Conservation (phyloP, 1,284 basidiomycete species). For the Apiotrichum brassicae region DNA sequence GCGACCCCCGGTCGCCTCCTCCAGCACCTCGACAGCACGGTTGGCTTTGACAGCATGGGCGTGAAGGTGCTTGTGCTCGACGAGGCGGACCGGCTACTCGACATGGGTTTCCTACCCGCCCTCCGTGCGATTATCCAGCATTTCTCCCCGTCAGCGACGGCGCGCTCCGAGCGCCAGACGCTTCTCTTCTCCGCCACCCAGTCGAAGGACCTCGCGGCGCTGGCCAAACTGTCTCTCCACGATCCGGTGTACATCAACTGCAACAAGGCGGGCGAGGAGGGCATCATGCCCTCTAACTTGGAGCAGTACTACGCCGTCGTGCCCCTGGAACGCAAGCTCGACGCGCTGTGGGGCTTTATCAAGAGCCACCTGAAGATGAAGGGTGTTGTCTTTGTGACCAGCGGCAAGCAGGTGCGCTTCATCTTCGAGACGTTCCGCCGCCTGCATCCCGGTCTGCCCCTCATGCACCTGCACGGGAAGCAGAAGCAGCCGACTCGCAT, state of each 20-base stretch:
- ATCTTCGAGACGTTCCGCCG: slow-evolving; percentile 94
- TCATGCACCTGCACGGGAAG: slow-evolving; percentile 92
- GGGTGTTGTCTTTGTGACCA: slow-evolving; percentile 87
- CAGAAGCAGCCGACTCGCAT: slow-evolving; percentile 90
- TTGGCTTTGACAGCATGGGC: slow-evolving; percentile 86
- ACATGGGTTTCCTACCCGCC: slow-evolving; percentile 90
- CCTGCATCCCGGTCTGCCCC: slow-evolving; percentile 83
- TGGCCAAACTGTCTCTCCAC: slow-evolving; percentile 82
- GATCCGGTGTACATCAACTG: slow-evolving; percentile 73
- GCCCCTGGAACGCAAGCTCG: slow-evolving; percentile 79
- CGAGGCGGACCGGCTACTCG: slow-evolving; percentile 92
- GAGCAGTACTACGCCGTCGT: slow-evolving; percentile 88
- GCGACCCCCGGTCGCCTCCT: slow-evolving; percentile 91
- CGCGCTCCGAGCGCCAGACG: slow-evolving; percentile 68
- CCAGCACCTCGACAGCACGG: slow-evolving; percentile 97
- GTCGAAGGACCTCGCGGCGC: slow-evolving; percentile 79
- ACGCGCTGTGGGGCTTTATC: slow-evolving; percentile 90
- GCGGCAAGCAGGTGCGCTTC: slow-evolving; percentile 87
- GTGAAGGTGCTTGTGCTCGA: slow-evolving; percentile 92
- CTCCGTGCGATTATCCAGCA: slow-evolving; percentile 85
- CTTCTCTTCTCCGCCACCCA: slow-evolving; percentile 96
- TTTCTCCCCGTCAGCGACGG: slow-evolving; percentile 53
- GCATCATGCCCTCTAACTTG: slow-evolving; percentile 62
- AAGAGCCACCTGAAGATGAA: slow-evolving; percentile 90
- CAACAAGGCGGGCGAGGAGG: slow-evolving; percentile 50